Conservation (phyloP, 2,329 filamentous ascomycete species). For the Fusarium falciforme region DNA sequence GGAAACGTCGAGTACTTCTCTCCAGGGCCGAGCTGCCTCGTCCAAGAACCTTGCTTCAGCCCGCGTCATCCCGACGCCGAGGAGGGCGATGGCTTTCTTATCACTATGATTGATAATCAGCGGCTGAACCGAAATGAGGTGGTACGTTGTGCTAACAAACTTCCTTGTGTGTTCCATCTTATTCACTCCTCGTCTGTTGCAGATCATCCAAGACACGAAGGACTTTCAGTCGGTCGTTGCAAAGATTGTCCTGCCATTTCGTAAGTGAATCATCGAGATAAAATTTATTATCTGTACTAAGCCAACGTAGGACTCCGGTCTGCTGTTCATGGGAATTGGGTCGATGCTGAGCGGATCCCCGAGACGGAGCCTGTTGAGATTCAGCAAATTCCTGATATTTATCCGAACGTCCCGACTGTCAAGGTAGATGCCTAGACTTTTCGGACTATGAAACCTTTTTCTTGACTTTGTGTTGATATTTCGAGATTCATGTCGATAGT, state of each 20-base stretch:
- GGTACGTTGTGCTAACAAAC: neutral
- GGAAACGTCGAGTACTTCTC: neutral
- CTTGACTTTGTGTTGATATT: neutral
- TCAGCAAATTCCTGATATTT: neutral
- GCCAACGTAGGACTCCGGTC: neutral
- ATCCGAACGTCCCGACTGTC: neutral
- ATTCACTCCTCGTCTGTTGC: neutral
- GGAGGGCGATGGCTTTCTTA: neutral
- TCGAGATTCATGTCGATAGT: neutral
- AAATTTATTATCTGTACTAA: neutral
- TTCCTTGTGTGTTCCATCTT: neutral
- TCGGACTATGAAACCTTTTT: accelerated
- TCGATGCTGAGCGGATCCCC: neutral
- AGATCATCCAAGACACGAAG: neutral
- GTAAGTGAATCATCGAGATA: neutral
- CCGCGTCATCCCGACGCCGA: neutral
- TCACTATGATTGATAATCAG: neutral
- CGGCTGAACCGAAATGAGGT: neutral
- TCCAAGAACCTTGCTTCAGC: neutral
- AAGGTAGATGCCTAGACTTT: neutral
- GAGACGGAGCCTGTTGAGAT: neutral
- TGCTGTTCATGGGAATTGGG: neutral
- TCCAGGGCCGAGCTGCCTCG: neutral
- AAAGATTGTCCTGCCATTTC: neutral
- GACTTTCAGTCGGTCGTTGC: neutral